Evolutionary conservation across 352 stramenopile species (phyloP), one percentile per base, ranked within the genome.

Genomic region (Globisporangium cylindrosporum): DNA sequence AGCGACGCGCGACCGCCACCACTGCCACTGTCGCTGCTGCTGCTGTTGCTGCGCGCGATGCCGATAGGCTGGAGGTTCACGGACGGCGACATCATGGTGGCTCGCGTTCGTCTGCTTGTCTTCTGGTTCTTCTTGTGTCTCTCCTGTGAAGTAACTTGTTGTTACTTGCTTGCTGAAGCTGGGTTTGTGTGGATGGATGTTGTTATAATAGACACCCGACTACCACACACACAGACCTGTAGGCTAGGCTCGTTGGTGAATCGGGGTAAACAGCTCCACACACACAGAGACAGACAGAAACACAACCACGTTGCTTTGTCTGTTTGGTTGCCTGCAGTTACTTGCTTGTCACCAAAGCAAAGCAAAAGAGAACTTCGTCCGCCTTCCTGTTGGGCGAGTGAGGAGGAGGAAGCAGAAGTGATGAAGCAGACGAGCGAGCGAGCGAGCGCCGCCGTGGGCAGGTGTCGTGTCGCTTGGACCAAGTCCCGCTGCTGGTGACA

Each of bases 331-430:
- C 14, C 29, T 32, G 29, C 29, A 32, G 29, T 32, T 32, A 32
- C 27, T 64, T 36, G 38, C 27, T 60, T 60, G 55, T 27, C 55
- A 48, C 43, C 24, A 54, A 56, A 51, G 51, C 46, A 32, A 32
- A 32, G 22, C 43, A 64, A 64, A 51, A 36, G 38, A 53, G 29
- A 60, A 60, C 27, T 60, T 60, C 43, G 43, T 62, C 20, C 56
- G 64, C 56, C 64, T 69, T 69, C 64, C 64, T 64, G 38, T 36
- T 57, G 64, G 59, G 64, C 64, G 64, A 57, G 48, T 51, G 61
- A 43, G 55, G 59, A 43, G 41, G 22, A 22, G 22, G 34, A 54
- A 53, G 62, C 49, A 29, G n/a, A 62, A 41, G 51, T 57, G 62
- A 43, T 57, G 62, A 43, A 61, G n/a, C 29, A 34, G 34, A 49